A percentile compares a stretch with the other conserved stretches of the same genome.
Conservation (phyloP, 352 stramenopile genomes). For the Nothophytophthora sp. region DNA sequence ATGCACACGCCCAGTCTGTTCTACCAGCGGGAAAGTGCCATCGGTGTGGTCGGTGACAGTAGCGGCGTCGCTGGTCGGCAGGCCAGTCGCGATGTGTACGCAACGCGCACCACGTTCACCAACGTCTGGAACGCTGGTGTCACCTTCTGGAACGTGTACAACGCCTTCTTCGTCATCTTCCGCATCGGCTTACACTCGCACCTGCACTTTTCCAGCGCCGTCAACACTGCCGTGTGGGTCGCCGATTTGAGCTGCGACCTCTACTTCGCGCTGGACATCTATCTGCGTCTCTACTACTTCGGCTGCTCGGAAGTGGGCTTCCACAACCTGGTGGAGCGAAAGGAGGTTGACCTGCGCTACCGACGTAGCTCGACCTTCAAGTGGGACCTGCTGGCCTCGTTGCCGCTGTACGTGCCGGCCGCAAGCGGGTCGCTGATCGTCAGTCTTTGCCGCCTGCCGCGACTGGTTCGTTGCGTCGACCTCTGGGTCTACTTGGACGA, state of each 20-base stretch:
- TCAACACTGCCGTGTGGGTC: constrained; percentile 27
- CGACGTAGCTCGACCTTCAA: constrained; percentile 44
- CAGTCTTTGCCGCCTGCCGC: constrained; percentile 51
- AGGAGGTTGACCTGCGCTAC: constrained; percentile 34
- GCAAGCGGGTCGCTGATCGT: constrained; percentile 27
- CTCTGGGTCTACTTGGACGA: constrained; percentile 63
- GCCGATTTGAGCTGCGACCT: constrained; percentile 55
- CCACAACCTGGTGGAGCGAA: constrained; percentile 45
- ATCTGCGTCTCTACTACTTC: constrained; percentile 71
- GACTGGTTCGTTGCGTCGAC: constrained; percentile 52
- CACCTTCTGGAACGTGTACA: constrained; percentile 70
- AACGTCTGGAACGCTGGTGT: constrained; percentile 52
- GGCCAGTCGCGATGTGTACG: constrained; percentile 8
- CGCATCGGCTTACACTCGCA: constrained; percentile 66
- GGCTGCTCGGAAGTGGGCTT: constrained; percentile 38
- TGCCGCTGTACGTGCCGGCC: constrained; percentile 47
- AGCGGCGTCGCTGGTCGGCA: neutral
- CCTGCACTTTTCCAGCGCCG: constrained; percentile 27
- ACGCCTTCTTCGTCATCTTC: constrained; percentile 64
- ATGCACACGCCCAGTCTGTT: constrained; percentile 53
- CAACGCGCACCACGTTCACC: constrained; percentile 18
- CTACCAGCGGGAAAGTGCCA: constrained; percentile 40
- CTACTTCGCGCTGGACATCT: constrained; percentile 62
- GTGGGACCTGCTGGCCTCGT: constrained; percentile 49
- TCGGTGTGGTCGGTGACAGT: neutral